Evolutionary conservation across 257 asterid species (phyloP), one percentile per base, ranked within the genome.

Genomic region (Nyctanthes arbortristis): DNA sequence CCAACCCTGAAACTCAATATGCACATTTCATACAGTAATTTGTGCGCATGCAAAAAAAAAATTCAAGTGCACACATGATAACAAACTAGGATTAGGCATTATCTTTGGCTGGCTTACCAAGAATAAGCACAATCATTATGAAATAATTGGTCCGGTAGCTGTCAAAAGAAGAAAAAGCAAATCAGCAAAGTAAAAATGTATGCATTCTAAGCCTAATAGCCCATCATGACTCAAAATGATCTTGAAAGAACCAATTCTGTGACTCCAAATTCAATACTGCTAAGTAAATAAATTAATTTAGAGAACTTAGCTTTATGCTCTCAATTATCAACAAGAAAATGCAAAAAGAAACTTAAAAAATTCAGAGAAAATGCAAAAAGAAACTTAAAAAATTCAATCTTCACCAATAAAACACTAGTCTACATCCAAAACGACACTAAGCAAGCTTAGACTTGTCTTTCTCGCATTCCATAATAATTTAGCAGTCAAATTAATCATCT

Each of bases 111-210:
- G 37, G 57, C 88, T 79, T 85, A 92, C 98, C 98, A 36, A 92
- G 93, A 87, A 88, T 86, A 79, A 85, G 37, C 70, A 80, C 79
- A 79, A 90, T 82, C 97, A 85, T 75, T 47, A 92, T 80, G 91
- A 92, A 92, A 73, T 92, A 92, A 85, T 92, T 92, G 37, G 98
- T 90, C 87, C 98, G 80, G 60, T 92, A 92, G 85, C 98, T 92
- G 96, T 86, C 79, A 70, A 77, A 43, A 43, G 24, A 43, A 43
- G n/a, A 16, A 4, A 73, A 69, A 28, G 32, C 11, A 33, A 28
- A 43, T 43, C 54, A 43, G 54, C 54, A 43, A 5, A 43, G 24
- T n/a, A 43, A 43, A 16, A 16, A 43, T 4, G n/a, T 18, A 14
- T 16, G 2, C 10, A 5, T 16, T 43, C n/a, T 43, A 43, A 43